Evolutionary conservation across 768 basidiomycete species (phyloP).

Genomic region (Leccinum incarnatum): DNA sequence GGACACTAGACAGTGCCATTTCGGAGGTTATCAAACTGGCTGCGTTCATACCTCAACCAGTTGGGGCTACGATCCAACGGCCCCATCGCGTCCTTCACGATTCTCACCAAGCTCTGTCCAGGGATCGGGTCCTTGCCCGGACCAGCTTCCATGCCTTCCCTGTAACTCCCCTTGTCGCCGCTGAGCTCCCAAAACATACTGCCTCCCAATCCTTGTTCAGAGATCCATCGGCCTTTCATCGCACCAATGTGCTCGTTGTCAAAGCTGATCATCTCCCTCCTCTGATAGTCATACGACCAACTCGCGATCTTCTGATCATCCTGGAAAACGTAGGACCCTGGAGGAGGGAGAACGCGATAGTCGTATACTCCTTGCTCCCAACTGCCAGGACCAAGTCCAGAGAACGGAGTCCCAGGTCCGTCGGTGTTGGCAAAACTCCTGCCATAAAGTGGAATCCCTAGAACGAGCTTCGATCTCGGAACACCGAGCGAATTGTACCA

Average conservation of each 20-base stretch:
- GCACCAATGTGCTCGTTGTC: conserved; percentile 67
- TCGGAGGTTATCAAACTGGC: conserved; percentile 78
- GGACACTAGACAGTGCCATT: conserved; percentile 51
- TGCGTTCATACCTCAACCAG: conserved; percentile 76
- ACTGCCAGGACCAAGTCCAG: conserved; percentile 79
- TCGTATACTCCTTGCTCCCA: conserved; percentile 95
- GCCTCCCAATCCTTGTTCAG: conserved; percentile 73
- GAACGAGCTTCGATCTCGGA: conserved; percentile 71
- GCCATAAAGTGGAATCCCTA: conserved; percentile 94
- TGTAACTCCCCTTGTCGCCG: conserved; percentile 71
- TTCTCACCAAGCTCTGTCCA: conserved; percentile 66
- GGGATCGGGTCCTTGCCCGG: conserved; percentile 72
- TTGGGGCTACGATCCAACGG: conserved; percentile 68
- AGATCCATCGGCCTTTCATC: conserved; percentile 82
- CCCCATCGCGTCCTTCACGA: conserved; percentile 80
- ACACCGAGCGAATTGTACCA: conserved; percentile 76
- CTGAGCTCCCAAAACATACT: conserved; percentile 96
- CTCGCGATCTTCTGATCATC: conserved; percentile 73
- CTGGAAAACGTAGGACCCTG: conserved; percentile 60
- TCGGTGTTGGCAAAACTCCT: conserved; percentile 83
- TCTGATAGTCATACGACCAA: conserved; percentile 77
- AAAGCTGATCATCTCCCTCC: conserved; percentile 79
- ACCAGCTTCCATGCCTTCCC: conserved; percentile 74
- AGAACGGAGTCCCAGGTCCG: conserved; percentile 78
- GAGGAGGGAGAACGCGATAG: conserved; percentile 84